phyloP scores from a whole-genome alignment of 768 basidiomycete genomes.

The Termitomyces sp. region DNA sequence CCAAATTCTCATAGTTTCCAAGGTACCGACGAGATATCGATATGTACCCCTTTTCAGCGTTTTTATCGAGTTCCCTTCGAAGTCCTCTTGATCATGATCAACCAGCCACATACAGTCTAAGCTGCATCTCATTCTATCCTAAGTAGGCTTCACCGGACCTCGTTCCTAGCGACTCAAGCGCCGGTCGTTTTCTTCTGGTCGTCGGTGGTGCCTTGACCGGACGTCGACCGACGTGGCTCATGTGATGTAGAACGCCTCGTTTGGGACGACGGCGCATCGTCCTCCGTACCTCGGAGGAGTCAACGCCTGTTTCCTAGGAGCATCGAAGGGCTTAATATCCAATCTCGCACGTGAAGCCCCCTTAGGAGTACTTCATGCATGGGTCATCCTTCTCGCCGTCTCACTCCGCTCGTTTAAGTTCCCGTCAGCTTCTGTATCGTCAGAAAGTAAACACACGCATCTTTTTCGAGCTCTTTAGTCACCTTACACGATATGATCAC shows the following conservation, averaged over 20 bases:
- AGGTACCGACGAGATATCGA: neutral
- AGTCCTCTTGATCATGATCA: neutral
- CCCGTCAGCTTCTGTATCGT: neutral
- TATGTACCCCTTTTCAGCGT: neutral
- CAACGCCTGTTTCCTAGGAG: neutral
- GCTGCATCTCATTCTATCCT: too few species aligned
- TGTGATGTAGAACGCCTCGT: neutral
- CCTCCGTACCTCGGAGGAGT: neutral
- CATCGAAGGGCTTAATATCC: neutral
- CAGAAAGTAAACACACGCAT: neutral
- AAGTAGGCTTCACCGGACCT: neutral
- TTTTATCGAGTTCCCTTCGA: neutral
- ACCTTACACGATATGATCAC: neutral
- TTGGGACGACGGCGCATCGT: neutral
- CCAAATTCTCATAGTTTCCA: neutral
- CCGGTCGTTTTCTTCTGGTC: neutral
- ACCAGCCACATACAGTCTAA: neutral
- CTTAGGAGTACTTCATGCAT: neutral
- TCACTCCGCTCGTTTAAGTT: too few species aligned
- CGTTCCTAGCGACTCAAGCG: neutral
- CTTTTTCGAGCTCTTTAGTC: neutral
- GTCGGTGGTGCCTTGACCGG: constrained; percentile 1
- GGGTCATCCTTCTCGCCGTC: neutral
- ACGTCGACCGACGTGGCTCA: neutral
- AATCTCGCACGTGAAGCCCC: neutral